phyloP scores from a whole-genome alignment of 2,329 filamentous ascomycete genomes.

The Thielaviopsis populi region DNA sequence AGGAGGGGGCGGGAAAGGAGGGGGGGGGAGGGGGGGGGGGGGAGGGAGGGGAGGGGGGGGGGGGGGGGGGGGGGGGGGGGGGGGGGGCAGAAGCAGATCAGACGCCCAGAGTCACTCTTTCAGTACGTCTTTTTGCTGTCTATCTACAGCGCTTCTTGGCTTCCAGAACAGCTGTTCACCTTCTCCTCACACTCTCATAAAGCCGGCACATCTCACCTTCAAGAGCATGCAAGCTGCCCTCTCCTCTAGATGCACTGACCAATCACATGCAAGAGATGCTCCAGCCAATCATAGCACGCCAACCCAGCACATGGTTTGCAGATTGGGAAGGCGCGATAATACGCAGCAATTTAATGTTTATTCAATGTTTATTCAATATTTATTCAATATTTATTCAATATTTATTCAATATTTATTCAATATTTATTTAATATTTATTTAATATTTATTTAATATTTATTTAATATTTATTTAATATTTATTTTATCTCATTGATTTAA shows the following conservation, averaged over 20 bases:
- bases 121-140: not conserved
- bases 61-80: not conserved
- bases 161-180: not conserved
- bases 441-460: not conserved
- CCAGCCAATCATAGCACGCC: not conserved
- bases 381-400: not conserved
- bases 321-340: conserved; percentile 4
- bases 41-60: not conserved
- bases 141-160: not conserved
- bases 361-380: not conserved
- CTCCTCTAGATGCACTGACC: not conserved
- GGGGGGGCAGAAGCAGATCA: not conserved
- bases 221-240: not conserved
- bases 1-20: too few relatives aligned
- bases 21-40: not conserved
- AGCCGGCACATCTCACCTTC: not conserved
- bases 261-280: conserved; percentile 4
- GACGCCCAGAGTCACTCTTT: not conserved
- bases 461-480: not conserved
- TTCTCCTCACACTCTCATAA: not conserved
- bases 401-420: too few relatives aligned
- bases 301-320: conserved; percentile 8
- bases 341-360: not conserved
- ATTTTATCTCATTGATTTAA: not conserved
- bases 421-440: not conserved